A percentile compares a stretch with the other conserved stretches of the same genome.
These are phyloP conservation scores for Camelina sativa DNA, from an alignment of 345 rosid species.

Conservation along the genomic window DNA sequence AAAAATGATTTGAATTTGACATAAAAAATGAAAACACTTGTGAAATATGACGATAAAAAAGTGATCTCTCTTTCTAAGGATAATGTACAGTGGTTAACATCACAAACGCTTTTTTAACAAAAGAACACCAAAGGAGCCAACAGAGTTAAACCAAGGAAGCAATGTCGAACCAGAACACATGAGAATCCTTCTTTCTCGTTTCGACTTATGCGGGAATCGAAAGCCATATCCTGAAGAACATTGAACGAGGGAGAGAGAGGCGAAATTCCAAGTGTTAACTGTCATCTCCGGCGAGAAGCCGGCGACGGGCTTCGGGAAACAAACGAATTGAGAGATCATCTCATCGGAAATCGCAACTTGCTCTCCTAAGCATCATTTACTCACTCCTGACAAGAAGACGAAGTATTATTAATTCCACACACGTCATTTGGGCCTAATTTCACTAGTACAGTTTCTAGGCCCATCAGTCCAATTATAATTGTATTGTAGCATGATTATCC, in stretches of 20 bases:
- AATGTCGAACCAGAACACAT: slow-evolving; percentile 35
- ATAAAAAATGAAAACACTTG: background rate
- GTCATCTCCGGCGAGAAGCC: slow-evolving; percentile 16
- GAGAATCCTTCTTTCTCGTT: slow-evolving; percentile 23
- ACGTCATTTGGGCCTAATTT: too few relatives aligned
- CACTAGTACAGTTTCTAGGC: too few relatives aligned
- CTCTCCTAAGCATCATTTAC: too few relatives aligned
- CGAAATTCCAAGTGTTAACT: background rate
- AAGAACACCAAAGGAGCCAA: background rate
- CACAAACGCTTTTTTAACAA: background rate
- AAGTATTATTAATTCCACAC: too few relatives aligned
- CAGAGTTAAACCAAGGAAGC: background rate
- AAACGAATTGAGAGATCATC: slow-evolving; percentile 46
- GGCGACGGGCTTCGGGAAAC: slow-evolving; percentile 28
- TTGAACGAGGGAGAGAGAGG: background rate
- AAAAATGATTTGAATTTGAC: background rate
- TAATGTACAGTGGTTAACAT: background rate
- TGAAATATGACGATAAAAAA: background rate
- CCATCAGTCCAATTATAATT: too few relatives aligned
- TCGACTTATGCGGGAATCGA: background rate
- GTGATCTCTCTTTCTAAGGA: background rate
- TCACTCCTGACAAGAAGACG: background rate
- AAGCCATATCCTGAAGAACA: background rate
- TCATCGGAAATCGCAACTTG: slow-evolving; percentile 34
- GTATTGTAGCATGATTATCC: too few relatives aligned